These are phyloP conservation scores for Emergomyces africanus DNA, from an alignment of 2,329 filamentous ascomycete species.

Conservation along the genomic window DNA sequence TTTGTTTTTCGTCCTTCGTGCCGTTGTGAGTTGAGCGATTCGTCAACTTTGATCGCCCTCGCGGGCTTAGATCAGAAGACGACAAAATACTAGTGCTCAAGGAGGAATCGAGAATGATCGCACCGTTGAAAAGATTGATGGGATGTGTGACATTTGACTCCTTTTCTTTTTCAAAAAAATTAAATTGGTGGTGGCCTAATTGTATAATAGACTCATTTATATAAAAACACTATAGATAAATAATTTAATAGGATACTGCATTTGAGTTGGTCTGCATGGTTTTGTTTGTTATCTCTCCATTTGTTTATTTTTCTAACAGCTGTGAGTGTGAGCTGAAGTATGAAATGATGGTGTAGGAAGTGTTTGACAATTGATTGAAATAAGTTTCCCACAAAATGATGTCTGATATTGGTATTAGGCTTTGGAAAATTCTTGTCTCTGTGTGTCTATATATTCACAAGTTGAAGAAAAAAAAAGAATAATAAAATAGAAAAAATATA, in stretches of 20 bases:
- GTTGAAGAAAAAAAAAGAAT: neutral
- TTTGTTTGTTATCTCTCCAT: too few species aligned
- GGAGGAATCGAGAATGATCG: too few species aligned
- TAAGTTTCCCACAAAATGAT: too few species aligned
- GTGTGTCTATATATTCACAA: neutral
- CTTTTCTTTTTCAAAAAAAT: too few species aligned
- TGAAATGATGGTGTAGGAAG: too few species aligned
- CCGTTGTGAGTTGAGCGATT: neutral
- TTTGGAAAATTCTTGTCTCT: too few species aligned
- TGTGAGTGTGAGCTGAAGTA: too few species aligned
- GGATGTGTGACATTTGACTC: neutral
- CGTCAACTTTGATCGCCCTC: neutral
- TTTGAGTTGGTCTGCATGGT: neutral
- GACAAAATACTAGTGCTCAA: too few species aligned
- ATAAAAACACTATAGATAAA: neutral
- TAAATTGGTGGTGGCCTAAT: neutral
- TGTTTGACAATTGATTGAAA: too few species aligned
- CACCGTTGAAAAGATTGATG: too few species aligned
- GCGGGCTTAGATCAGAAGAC: neutral
- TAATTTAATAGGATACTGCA: neutral
- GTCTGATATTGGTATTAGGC: too few species aligned
- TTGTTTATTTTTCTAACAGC: too few species aligned
- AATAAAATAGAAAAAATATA: neutral
- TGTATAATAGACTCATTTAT: neutral
- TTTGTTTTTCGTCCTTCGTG: neutral